Percentiles rank a stretch among this genome's conserved stretches.
These are phyloP conservation scores for Chrysochromulina tobinii DNA, from an alignment of 78 protist genomes.

Conservation along the genomic window DNA sequence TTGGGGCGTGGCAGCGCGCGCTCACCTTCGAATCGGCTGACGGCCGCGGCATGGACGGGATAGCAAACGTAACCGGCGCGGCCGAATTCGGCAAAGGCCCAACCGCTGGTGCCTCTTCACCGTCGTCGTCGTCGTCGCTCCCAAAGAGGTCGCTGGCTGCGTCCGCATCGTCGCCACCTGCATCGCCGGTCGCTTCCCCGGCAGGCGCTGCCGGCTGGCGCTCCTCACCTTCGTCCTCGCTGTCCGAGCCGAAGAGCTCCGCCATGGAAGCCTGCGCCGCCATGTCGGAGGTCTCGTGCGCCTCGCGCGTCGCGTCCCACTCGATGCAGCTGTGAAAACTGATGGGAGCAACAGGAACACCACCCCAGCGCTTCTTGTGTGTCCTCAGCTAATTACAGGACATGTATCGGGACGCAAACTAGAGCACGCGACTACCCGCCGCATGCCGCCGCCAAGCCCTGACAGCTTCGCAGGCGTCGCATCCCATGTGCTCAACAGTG, in stretches of 20 bases:
- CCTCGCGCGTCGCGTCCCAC: no score
- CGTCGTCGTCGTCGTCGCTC: not conserved
- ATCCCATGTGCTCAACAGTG: no score
- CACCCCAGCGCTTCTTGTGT: no score
- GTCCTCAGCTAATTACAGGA: no score
- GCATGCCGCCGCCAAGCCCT: no score
- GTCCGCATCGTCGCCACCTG: not conserved
- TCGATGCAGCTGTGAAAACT: no score
- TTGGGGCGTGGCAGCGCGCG: not conserved
- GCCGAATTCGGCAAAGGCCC: not conserved
- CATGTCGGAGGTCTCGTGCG: no score
- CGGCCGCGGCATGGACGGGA: not conserved
- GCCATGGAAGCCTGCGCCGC: no score
- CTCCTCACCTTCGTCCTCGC: not conserved
- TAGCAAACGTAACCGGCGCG: not conserved
- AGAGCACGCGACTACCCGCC: no score
- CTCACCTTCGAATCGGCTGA: not conserved
- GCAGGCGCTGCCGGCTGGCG: not conserved
- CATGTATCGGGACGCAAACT: no score
- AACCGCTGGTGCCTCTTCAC: not conserved
- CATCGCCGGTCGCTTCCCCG: not conserved
- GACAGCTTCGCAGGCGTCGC: no score
- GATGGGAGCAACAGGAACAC: no score
- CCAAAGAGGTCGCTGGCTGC: not conserved
- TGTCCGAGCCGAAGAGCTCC: constrained; percentile 13